Evolutionary conservation across 2,329 filamentous ascomycete genomes (phyloP), one percentile per base, ranked within the genome.

Genomic region (Aspergillus sp.): DNA sequence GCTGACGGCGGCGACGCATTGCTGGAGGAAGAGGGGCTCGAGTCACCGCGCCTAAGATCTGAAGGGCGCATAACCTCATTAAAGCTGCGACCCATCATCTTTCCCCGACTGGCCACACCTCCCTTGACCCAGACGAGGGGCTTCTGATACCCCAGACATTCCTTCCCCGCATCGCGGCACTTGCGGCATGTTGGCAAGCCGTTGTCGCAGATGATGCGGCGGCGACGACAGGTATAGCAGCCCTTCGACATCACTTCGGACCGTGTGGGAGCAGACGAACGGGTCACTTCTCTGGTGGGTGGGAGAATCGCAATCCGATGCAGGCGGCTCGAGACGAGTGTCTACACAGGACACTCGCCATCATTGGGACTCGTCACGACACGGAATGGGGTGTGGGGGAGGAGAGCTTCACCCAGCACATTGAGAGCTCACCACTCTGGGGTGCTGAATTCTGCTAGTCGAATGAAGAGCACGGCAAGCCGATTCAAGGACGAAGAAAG

Each of bases 51-150:
- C 54, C 45, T 30, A 23, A 7, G 30, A 56, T 63, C 48, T 13
- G 47, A 32, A 12, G 58, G 19, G n/a, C 45, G 21, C 61, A 65
- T 69, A 43, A 70, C 65, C 59, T 81, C 79, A 58, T 79, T 76
- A 65, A 80, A 83, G 23, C 79, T 79, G 67, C 79, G 79, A n/a
- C 82, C 82, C 79, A 83, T 82, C 81, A 83, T 78, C 69, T 78
- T 79, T 21, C 77, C 77, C 38, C 77, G 77, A 66, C 77, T 79
- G 21, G 77, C 77, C 49, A 79, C 75, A 47, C 76, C 76, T 51
- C 76, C 76, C 55, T 76, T 77, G 36, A 78, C 76, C 77, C 77
- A 79, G 13, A 77, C 72, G 56, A 79, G 63, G 17, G 76, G 76
- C 60, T 78, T 78, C 61, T 75, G 72, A 63, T 79, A 79, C 15